Evolutionary conservation across 331 rosid species (phyloP).

Genomic region (Ulmus americana): DNA sequence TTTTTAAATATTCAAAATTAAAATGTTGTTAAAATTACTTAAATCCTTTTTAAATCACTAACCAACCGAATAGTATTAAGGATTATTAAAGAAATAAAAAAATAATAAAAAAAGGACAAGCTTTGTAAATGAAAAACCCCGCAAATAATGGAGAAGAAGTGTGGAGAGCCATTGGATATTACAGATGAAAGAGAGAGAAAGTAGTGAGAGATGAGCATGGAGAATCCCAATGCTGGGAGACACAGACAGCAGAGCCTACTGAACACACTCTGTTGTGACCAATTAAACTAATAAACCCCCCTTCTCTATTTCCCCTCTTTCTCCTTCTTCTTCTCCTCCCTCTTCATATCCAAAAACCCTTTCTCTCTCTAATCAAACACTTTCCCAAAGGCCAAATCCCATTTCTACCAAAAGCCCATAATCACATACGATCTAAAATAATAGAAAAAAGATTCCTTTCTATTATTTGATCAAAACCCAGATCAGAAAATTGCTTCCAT

Average conservation of each 20-base stretch:
- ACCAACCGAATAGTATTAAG: not conserved
- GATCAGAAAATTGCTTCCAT: conserved; percentile 20
- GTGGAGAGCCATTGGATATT: conserved; percentile 52
- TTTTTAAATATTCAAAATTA: no score
- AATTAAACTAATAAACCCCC: conserved; percentile 34
- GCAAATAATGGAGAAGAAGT: conserved; percentile 49
- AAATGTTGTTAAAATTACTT: no score
- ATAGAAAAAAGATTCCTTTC: conserved; percentile 19
- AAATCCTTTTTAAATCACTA: no score
- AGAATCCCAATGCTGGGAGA: conserved; percentile 68
- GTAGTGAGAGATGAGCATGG: conserved; percentile 19
- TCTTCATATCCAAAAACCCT: not conserved
- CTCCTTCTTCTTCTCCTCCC: conserved; percentile 6
- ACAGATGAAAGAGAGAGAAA: conserved; percentile 31
- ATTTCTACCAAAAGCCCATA: conserved; percentile 6
- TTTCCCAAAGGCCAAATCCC: conserved; percentile 9
- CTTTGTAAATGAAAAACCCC: conserved; percentile 25
- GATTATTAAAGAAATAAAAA: not conserved
- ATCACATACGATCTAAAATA: conserved; percentile 27
- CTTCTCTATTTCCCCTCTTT: conserved; percentile 7
- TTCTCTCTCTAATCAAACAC: conserved; percentile 7
- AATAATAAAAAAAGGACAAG: conserved; percentile 21
- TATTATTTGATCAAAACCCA: conserved; percentile 10
- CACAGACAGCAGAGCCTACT: conserved; percentile 53
- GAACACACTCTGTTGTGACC: conserved; percentile 37